Evolutionary conservation across 129 eudicot species (phyloP), one percentile per base, ranked within the genome.

Genomic region (Erigeron canadensis): DNA sequence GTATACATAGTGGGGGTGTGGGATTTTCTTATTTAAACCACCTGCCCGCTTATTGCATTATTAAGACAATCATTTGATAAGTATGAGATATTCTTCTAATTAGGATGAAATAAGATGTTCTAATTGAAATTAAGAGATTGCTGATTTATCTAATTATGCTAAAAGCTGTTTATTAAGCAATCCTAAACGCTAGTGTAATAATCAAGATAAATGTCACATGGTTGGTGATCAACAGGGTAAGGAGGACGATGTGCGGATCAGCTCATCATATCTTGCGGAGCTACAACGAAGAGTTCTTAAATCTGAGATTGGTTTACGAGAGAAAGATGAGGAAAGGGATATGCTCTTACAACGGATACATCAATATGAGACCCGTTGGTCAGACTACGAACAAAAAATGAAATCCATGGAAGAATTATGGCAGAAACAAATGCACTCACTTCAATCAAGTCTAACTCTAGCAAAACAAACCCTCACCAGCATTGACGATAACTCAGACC

Each of bases 351-450:
- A 84, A 72, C 86, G 93, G 48, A 81, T 91, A 7, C 89, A 87
- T 54, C 93, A 86, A 75, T 88, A 88, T 22, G 96, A 91, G 45
- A 79, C 65, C 76, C 96, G 97, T 34, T 91, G 97, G 97, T 86
- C 96, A 0, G 97, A 91, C 63, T 91, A 91, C 50, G 96, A 91
- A 83, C 50, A 75, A 11, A 91, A 86, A 84, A 91, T 91, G 97
- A 91, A 84, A 47, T 86, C 97, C 19, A 81, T 91, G 97, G 97
- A 91, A 75, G 97, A 88, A 70, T 78, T 81, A 48, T 91, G 97
- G 97, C 97, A 91, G 70, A 91, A 82, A 66, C 96, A 91, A 68
- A 91, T 91, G 96, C 65, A 87, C 72, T 88, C 97, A 42, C 83
- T 91, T 1, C 97, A 91, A 74, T 83, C 94, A 5, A 91, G 96